Evolutionary conservation across 805 yeast species (phyloP).

Genomic region (Cyberlindnera americana): DNA sequence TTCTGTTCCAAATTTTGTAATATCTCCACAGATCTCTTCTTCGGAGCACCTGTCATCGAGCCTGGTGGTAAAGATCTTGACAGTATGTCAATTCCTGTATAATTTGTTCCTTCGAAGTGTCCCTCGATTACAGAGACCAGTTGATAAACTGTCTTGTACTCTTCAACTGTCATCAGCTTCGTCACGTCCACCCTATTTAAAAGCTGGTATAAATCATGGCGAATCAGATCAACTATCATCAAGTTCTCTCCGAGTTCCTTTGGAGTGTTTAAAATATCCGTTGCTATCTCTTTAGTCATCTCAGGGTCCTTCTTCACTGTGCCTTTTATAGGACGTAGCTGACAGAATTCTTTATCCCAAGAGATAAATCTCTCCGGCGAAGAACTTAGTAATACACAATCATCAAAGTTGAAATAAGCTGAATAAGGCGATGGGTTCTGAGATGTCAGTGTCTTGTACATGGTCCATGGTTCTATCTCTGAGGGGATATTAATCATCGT

Average conservation of each 20-base stretch:
- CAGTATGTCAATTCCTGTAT: slow-evolving; percentile 75
- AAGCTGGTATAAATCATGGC: slow-evolving; percentile 81
- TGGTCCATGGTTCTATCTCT: slow-evolving; percentile 62
- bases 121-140: slow-evolving; percentile 89
- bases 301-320: slow-evolving; percentile 70
- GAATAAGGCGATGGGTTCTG: slow-evolving; percentile 93
- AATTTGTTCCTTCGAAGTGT: slow-evolving; percentile 25
- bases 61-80: slow-evolving; percentile 90
- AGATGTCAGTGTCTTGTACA: slow-evolving; percentile 66
- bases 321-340: slow-evolving; percentile 94
- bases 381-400: slow-evolving; percentile 61
- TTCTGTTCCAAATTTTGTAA: slow-evolving; percentile 43
- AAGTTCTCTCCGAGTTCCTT: slow-evolving; percentile 94
- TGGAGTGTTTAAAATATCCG: slow-evolving; percentile 65
- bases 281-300: slow-evolving; percentile 56
- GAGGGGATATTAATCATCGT: slow-evolving; percentile 55
- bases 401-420: slow-evolving; percentile 70
- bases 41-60: slow-evolving; percentile 99
- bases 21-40: slow-evolving; percentile 84
- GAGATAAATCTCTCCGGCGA: slow-evolving; percentile 92
- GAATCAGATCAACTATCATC: slow-evolving; percentile 93
- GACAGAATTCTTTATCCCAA: slow-evolving; percentile 63
- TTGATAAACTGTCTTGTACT: slow-evolving; percentile 86
- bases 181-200: slow-evolving; percentile 64
- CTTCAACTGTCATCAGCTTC: slow-evolving; percentile 87